Evolutionary conservation across 2,329 filamentous ascomycete genomes (phyloP).

Genomic region (Lasiodiplodia citricola): DNA sequence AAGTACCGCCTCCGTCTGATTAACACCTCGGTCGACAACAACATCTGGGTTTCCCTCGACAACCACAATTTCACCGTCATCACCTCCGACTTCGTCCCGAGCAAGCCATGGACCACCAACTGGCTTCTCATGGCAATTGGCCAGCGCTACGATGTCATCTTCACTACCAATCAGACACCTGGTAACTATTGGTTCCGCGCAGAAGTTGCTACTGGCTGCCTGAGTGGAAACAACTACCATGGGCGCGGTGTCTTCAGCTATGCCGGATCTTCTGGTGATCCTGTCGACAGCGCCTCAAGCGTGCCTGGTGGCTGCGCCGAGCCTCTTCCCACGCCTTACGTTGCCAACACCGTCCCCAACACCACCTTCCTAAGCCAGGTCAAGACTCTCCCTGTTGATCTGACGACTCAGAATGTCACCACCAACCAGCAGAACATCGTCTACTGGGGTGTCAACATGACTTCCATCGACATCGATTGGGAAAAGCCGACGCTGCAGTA

Average conservation of each 20-base stretch:
- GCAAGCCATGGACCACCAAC: constrained; percentile 39
- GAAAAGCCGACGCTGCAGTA: constrained; percentile 52
- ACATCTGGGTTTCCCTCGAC: constrained; percentile 38
- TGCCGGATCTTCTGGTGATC: constrained; percentile 30
- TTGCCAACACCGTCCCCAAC: constrained; percentile 44
- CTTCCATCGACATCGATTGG: constrained; percentile 51
- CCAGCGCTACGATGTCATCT: constrained; percentile 53
- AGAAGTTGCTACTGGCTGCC: constrained; percentile 43
- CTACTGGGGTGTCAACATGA: constrained; percentile 47
- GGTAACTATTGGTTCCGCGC: constrained; percentile 53
- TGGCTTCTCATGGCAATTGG: constrained; percentile 49
- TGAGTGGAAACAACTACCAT: constrained; percentile 38
- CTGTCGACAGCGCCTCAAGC: constrained; percentile 31
- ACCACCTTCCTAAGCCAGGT: constrained; percentile 40
- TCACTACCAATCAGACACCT: constrained; percentile 46
- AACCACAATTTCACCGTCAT: constrained; percentile 41
- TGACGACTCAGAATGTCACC: constrained; percentile 37
- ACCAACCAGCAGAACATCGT: constrained; percentile 47
- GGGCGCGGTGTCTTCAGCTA: constrained; percentile 45
- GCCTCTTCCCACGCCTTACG: constrained; percentile 30
- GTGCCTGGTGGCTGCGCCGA: constrained; percentile 36
- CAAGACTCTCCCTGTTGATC: constrained; percentile 39
- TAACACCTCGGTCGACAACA: constrained; percentile 51
- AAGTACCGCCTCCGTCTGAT: constrained; percentile 63
- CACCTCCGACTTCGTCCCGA: constrained; percentile 40